These are phyloP conservation scores for Catharanthus roseus DNA, from an alignment of 257 asterid species.

Conservation along the genomic window DNA sequence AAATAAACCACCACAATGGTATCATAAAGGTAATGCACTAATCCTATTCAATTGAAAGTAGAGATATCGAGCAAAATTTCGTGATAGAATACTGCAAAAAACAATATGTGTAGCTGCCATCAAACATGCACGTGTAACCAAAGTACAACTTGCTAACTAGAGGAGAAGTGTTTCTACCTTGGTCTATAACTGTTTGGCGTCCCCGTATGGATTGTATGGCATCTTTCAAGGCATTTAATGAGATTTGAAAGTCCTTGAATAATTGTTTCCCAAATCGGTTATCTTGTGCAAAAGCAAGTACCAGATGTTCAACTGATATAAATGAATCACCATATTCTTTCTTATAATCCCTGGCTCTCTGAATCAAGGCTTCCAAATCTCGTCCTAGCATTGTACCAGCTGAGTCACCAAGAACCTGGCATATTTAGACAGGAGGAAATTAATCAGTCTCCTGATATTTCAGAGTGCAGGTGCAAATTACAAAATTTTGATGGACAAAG, in stretches of 20 bases:
- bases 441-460: background rate
- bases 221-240: slow-evolving; percentile 53
- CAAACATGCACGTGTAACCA: slow-evolving; percentile 1
- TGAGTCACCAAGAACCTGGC: slow-evolving; percentile 80
- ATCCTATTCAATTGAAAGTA: no score
- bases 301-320: slow-evolving; percentile 91
- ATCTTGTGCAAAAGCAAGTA: slow-evolving; percentile 71
- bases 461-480: background rate
- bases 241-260: slow-evolving; percentile 62
- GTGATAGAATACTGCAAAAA: no score
- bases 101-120: background rate
- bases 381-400: slow-evolving; percentile 91
- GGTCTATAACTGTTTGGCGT: slow-evolving; percentile 85
- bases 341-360: slow-evolving; percentile 80
- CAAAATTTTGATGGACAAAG: no score
- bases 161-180: slow-evolving; percentile 40
- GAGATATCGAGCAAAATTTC: no score
- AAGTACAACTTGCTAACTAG: slow-evolving; percentile 3
- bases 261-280: slow-evolving; percentile 79
- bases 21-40: no score
- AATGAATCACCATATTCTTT: slow-evolving; percentile 84
- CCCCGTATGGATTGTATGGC: slow-evolving; percentile 86
- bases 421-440: background rate
- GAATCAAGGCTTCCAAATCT: slow-evolving; percentile 73
- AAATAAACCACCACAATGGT: no score